These are phyloP conservation scores for Triangularia setosa DNA, from an alignment of 2,329 filamentous ascomycete species.

Conservation along the genomic window DNA sequence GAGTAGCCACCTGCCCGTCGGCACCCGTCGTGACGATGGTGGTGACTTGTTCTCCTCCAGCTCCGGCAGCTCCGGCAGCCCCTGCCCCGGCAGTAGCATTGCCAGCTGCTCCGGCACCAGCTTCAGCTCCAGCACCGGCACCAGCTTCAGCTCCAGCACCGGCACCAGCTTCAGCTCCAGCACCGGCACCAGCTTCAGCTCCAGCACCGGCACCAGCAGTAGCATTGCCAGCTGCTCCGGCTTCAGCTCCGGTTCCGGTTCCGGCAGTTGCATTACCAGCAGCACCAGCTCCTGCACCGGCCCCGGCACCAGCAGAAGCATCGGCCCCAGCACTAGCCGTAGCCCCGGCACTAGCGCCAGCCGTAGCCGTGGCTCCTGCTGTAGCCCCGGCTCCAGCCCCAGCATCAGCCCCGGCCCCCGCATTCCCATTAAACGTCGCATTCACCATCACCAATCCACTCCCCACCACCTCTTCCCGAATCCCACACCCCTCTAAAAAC, in stretches of 20 bases:
- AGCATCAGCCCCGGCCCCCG: background rate
- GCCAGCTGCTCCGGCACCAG: background rate
- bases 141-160: background rate
- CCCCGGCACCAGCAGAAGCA: background rate
- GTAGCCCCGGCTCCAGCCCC: background rate
- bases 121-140: background rate
- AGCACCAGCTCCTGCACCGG: conserved; percentile 1
- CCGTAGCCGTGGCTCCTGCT: background rate
- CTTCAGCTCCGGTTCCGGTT: background rate
- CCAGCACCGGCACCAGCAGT: background rate
- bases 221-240: conserved; percentile 1
- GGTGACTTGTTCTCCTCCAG: conserved; percentile 8
- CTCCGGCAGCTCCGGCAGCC: background rate
- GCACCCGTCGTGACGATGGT: conserved; percentile 15
- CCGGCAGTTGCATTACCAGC: conserved; percentile 1
- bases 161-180: background rate
- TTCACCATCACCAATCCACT: background rate
- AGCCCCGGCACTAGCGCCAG: background rate
- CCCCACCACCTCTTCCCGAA: conserved; percentile 9
- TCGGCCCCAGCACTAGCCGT: background rate
- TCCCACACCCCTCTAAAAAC: conserved; percentile 12
- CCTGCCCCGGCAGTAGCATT: background rate
- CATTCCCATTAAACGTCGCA: background rate
- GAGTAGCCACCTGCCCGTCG: conserved; percentile 9
- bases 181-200: background rate